These are phyloP conservation scores for Leishmania lainsoni DNA, from an alignment of 208 protist species.

Conservation along the genomic window DNA sequence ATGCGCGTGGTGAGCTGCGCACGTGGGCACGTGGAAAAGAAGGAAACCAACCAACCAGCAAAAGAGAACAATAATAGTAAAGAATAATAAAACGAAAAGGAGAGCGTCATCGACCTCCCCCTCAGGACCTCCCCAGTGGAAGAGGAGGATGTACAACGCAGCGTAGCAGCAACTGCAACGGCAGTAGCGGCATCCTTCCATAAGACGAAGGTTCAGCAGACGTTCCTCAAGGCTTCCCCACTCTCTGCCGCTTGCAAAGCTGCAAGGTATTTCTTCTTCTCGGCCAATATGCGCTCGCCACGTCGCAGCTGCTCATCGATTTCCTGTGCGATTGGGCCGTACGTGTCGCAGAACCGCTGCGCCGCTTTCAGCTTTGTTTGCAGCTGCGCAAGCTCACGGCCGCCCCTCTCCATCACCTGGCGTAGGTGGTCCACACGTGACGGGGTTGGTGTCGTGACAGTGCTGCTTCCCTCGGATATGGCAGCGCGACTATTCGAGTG, in stretches of 20 bases:
- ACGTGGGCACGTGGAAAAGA: not conserved
- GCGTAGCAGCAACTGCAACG: not conserved
- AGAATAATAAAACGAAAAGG: not conserved
- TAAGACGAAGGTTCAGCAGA: not conserved
- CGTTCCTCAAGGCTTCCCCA: not conserved
- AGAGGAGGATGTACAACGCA: not conserved
- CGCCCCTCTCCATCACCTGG: conserved; percentile 17
- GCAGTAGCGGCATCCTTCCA: not conserved
- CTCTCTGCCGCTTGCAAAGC: not conserved
- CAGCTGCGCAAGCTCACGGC: conserved; percentile 14
- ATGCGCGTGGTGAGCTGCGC: not conserved
- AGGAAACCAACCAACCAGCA: not conserved
- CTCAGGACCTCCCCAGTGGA: not conserved
- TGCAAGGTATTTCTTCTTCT: conserved; percentile 17
- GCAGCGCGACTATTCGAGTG: not conserved
- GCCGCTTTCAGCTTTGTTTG: conserved; percentile 16
- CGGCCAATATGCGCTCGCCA: conserved; percentile 12
- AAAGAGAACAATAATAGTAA: not conserved
- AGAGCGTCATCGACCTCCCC: not conserved
- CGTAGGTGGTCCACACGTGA: conserved; percentile 20
- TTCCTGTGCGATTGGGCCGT: conserved; percentile 16
- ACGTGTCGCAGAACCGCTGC: conserved; percentile 23
- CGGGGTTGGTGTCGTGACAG: not conserved
- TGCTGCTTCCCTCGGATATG: not conserved
- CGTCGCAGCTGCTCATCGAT: conserved; percentile 25